phyloP scores from a whole-genome alignment of 805 yeast species.

The Lipomyces anomalus region DNA sequence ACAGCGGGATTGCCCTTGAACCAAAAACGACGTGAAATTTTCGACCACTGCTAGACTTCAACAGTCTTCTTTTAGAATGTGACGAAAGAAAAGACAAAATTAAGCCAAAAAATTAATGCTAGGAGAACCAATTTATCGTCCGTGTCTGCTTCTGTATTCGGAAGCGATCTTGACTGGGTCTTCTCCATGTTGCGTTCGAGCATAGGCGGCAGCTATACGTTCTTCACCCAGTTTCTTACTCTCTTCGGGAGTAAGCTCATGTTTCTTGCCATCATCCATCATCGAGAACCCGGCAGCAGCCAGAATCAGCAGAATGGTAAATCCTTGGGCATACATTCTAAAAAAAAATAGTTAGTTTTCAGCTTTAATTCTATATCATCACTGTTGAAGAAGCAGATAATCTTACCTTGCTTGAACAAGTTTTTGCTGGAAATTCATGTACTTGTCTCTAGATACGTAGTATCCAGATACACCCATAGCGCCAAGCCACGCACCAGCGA shows the following conservation, averaged over 20 bases:
- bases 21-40: too few relatives aligned
- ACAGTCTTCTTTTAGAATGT: background rate
- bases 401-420: slow-evolving; percentile 61
- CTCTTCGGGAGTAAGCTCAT: background rate
- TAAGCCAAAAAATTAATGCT: too few relatives aligned
- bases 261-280: slow-evolving; percentile 46
- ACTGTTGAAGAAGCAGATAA: background rate
- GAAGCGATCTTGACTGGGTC: background rate
- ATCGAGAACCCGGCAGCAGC: slow-evolving; percentile 47
- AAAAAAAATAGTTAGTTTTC: too few relatives aligned
- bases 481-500: slow-evolving; percentile 72
- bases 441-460: slow-evolving; percentile 62
- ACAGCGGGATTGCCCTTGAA: too few relatives aligned
- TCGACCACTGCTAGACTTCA: too few relatives aligned
- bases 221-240: background rate
- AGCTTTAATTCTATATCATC: too few relatives aligned
- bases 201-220: background rate
- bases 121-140: background rate
- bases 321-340: slow-evolving; percentile 82
- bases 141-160: background rate
- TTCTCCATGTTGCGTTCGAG: background rate
- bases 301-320: slow-evolving; percentile 65
- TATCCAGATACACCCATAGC: slow-evolving; percentile 77
- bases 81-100: background rate
- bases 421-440: slow-evolving; percentile 71